These are phyloP conservation scores for Tubosaeta sp. DNA, from an alignment of 768 basidiomycete species.

Conservation along the genomic window DNA sequence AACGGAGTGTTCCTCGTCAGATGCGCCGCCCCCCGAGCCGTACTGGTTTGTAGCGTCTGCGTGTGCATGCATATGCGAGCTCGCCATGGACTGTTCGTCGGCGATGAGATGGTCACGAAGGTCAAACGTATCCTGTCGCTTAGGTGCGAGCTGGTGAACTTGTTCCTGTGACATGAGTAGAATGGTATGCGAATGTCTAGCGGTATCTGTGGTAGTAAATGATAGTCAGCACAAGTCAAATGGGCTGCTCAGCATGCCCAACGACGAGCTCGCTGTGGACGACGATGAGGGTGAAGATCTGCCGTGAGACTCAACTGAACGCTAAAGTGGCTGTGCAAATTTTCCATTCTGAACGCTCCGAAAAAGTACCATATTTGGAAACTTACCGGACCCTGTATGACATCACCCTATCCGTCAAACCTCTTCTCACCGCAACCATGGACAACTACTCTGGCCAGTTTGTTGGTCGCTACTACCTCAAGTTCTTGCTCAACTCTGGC, in stretches of 20 bases:
- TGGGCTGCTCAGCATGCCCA: conserved; percentile 17
- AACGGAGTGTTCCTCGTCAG: conserved; percentile 77
- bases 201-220: not conserved
- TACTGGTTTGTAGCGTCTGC: conserved; percentile 42
- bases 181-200: not conserved
- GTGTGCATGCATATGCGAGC: conserved; percentile 44
- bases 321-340: conserved; percentile 15
- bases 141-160: conserved; percentile 15
- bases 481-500: conserved; percentile 64
- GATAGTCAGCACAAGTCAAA: not conserved
- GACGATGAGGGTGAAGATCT: conserved; percentile 4
- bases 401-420: not conserved
- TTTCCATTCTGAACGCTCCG: not conserved
- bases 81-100: conserved; percentile 48
- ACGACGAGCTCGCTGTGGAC: conserved; percentile 10
- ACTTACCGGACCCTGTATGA: not conserved
- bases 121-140: conserved; percentile 65
- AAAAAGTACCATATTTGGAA: not conserved
- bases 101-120: conserved; percentile 58
- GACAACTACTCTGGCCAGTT: conserved; percentile 48
- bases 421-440: not conserved
- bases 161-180: conserved; percentile 30
- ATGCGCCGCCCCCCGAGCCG: conserved; percentile 35
- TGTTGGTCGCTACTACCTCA: conserved; percentile 59
- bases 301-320: not conserved